phyloP scores from a whole-genome alignment of 2,329 filamentous ascomycete species.

The Alternaria alternata region DNA sequence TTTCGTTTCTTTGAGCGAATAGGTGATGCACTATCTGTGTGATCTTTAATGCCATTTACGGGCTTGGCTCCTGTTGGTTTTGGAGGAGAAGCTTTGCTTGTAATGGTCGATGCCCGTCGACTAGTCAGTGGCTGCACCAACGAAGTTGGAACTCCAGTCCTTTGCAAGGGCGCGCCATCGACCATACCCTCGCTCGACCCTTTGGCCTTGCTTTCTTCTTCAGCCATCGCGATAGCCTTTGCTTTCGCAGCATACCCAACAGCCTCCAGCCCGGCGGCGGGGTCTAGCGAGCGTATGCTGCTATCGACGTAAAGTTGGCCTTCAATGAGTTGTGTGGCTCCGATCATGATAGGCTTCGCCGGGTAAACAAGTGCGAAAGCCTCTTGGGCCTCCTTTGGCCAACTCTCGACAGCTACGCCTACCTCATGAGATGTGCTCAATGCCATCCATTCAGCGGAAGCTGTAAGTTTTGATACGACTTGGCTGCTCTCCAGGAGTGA shows the following conservation, averaged over 20 bases:
- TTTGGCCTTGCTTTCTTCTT: slow-evolving; percentile 29
- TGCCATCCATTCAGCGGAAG: slow-evolving; percentile 69
- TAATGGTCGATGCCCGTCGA: slow-evolving; percentile 29
- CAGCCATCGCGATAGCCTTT: slow-evolving; percentile 33
- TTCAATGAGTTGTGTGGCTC: slow-evolving; percentile 63
- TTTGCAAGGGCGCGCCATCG: slow-evolving; percentile 30
- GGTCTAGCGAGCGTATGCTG: slow-evolving; percentile 35
- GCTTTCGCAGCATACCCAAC: slow-evolving; percentile 42
- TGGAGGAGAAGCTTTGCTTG: slow-evolving; percentile 31
- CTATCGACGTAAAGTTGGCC: slow-evolving; percentile 64
- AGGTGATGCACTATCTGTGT: slow-evolving; percentile 19
- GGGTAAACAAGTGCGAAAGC: slow-evolving; percentile 71
- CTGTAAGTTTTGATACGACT: slow-evolving; percentile 67
- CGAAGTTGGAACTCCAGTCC: slow-evolving; percentile 53
- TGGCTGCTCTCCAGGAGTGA: slow-evolving; percentile 71
- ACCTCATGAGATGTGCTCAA: slow-evolving; percentile 79
- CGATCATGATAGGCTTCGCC: slow-evolving; percentile 62
- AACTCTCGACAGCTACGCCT: slow-evolving; percentile 73
- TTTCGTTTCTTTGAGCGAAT: slow-evolving; percentile 41
- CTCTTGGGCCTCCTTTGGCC: slow-evolving; percentile 67
- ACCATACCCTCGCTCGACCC: slow-evolving; percentile 7
- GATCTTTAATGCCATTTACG: background rate
- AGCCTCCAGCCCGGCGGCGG: slow-evolving; percentile 32
- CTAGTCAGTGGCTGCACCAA: slow-evolving; percentile 48
- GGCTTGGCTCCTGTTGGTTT: slow-evolving; percentile 17